These are phyloP conservation scores for Beverwykella pulmonaria DNA, from an alignment of 495 filamentous ascomycete genomes.

Conservation along the genomic window DNA sequence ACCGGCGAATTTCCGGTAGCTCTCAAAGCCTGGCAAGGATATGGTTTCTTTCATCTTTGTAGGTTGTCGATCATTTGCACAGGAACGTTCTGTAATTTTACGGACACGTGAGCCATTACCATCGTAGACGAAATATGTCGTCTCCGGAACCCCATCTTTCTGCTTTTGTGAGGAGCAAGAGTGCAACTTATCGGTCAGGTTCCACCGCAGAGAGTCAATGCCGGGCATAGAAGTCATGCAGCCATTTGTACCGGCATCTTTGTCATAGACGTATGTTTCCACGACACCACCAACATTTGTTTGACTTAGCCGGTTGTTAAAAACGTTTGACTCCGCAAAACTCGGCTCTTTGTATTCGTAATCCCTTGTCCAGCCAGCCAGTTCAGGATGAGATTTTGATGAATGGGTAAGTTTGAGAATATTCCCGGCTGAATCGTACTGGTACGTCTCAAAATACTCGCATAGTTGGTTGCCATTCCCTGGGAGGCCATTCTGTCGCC, in stretches of 20 bases:
- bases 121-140: not conserved
- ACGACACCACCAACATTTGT: not conserved
- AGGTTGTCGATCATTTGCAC: not conserved
- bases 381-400: too few species aligned
- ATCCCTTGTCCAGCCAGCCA: not conserved
- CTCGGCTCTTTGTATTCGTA: not conserved
- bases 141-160: not conserved
- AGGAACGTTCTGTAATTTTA: not conserved
- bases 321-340: not conserved
- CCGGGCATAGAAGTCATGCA: not conserved
- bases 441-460: not conserved
- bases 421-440: not conserved
- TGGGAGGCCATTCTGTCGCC: not conserved
- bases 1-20: not conserved
- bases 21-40: not conserved
- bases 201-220: not conserved
- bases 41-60: not conserved
- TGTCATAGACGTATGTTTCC: not conserved
- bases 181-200: not conserved
- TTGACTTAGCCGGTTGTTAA: not conserved
- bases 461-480: not conserved
- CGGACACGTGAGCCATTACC: not conserved
- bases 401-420: not conserved
- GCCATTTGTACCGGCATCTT: too few species aligned
- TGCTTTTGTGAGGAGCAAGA: not conserved